phyloP scores from a whole-genome alignment of 2,329 filamentous ascomycete genomes.

The Colletotrichum orchidophilum region DNA sequence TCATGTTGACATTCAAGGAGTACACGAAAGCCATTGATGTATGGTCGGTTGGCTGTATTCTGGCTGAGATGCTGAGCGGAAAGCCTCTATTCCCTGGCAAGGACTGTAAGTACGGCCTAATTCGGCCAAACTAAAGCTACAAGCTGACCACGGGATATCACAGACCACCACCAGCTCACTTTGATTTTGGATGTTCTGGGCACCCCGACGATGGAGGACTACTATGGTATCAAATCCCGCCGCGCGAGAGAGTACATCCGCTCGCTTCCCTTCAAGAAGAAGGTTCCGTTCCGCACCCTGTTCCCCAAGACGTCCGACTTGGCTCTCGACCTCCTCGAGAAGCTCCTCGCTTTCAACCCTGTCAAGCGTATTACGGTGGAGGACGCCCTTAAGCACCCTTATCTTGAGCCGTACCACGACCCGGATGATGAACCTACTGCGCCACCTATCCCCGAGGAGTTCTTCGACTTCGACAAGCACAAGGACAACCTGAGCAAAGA shows the following conservation, averaged over 20 bases:
- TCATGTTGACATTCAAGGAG: conserved; percentile 99
- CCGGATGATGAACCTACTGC: conserved; percentile 98
- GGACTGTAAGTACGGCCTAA: conserved; percentile 74
- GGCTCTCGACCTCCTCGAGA: conserved; percentile 92
- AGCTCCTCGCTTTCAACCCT: conserved; percentile 96
- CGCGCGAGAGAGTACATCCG: conserved; percentile 98
- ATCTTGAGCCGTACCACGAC: conserved; percentile 98
- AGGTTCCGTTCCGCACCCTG: conserved; percentile 95
- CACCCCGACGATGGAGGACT: conserved; percentile 99
- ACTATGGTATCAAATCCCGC: conserved; percentile 99
- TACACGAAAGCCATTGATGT: conserved; percentile 99
- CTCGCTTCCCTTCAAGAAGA: conserved; percentile 98
- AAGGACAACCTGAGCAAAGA: conserved; percentile 99
- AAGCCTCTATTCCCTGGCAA: conserved; percentile 99
- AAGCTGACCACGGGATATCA: conserved; percentile 30
- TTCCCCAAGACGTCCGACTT: conserved; percentile 99
- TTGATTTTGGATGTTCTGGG: conserved; percentile 97
- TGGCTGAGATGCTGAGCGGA: conserved; percentile 98
- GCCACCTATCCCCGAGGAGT: conserved; percentile 95
- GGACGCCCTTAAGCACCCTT: conserved; percentile 96
- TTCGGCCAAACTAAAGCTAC: not conserved
- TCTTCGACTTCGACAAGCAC: conserved; percentile 99
- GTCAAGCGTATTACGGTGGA: conserved; percentile 99
- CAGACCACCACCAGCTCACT: conserved; percentile 97
- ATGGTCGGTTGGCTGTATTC: conserved; percentile 97